Percentiles rank a stretch among this genome's conserved stretches.
Conservation (phyloP, 768 basidiomycete genomes). For the Leccinellum rugosiceps region DNA sequence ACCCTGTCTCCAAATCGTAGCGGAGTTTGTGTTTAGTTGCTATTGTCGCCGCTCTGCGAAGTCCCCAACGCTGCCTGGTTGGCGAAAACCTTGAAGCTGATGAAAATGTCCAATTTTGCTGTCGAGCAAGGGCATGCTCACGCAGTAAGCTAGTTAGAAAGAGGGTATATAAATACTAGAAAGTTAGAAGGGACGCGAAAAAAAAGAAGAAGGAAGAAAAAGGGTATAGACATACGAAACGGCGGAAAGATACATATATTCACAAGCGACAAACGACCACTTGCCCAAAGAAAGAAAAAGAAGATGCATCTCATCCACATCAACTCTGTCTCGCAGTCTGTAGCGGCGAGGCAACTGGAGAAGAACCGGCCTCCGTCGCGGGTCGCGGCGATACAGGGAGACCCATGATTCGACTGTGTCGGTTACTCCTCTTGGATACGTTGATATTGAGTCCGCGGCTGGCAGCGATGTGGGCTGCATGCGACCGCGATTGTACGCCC, state of each 20-base stretch:
- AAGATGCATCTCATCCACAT: neutral
- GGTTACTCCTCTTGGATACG: conserved; percentile 54
- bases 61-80: too few species aligned
- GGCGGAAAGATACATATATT: conserved; percentile 12
- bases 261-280: neutral
- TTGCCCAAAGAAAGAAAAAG: neutral
- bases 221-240: conserved; percentile 29
- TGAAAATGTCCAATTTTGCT: too few species aligned
- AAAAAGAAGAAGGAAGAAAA: conserved; percentile 11
- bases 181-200: conserved; percentile 2
- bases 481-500: conserved; percentile 38
- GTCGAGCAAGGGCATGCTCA: neutral
- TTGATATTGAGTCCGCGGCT: conserved; percentile 69
- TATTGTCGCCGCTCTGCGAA: too few species aligned
- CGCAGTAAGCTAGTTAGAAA: conserved; percentile 11
- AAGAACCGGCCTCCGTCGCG: conserved; percentile 9
- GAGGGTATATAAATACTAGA: conserved; percentile 15
- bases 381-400: conserved; percentile 48
- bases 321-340: conserved; percentile 27
- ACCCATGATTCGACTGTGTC: conserved; percentile 62
- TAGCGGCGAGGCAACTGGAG: conserved; percentile 17
- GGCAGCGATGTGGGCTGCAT: conserved; percentile 60
- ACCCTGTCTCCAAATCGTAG: too few species aligned
- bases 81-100: too few species aligned
- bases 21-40: too few species aligned